phyloP scores from a whole-genome alignment of 2,329 filamentous ascomycete genomes.

The Colletotrichum chrysophilum region DNA sequence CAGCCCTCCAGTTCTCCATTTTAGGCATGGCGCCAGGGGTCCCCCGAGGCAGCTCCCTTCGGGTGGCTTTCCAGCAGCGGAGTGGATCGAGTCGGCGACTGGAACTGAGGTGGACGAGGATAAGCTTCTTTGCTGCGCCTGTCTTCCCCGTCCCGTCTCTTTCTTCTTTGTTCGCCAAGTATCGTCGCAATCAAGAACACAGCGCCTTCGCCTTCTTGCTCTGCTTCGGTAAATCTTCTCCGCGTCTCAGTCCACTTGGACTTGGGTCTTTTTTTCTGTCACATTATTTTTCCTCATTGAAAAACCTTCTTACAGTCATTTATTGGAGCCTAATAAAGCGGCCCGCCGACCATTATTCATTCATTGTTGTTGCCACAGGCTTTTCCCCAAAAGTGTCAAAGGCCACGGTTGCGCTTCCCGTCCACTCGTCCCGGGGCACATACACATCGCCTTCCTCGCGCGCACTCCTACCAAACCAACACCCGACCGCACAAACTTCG shows the following conservation, averaged over 20 bases:
- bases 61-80: background rate
- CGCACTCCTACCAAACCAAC: background rate
- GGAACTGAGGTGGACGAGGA: background rate
- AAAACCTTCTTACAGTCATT: background rate
- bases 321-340: background rate
- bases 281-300: background rate
- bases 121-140: slow-evolving; percentile 15
- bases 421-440: background rate
- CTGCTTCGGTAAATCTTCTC: background rate
- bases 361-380: slow-evolving; percentile 11
- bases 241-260: slow-evolving; percentile 11
- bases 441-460: background rate
- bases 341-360: slow-evolving; percentile 12
- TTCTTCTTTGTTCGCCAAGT: slow-evolving; percentile 2
- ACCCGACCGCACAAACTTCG: background rate
- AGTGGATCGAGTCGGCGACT: background rate
- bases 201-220: background rate
- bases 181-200: slow-evolving; percentile 14
- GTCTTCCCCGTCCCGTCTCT: background rate
- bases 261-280: background rate
- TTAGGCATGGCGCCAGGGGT: slow-evolving; percentile 22
- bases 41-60: slow-evolving; percentile 1
- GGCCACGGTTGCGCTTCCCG: slow-evolving; percentile 22
- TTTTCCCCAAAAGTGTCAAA: slow-evolving; percentile 11
- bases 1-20: background rate